A percentile compares a stretch with the other conserved stretches of the same genome.
Conservation (phyloP, 1,284 basidiomycete species). For the Leccinum huronense region DNA sequence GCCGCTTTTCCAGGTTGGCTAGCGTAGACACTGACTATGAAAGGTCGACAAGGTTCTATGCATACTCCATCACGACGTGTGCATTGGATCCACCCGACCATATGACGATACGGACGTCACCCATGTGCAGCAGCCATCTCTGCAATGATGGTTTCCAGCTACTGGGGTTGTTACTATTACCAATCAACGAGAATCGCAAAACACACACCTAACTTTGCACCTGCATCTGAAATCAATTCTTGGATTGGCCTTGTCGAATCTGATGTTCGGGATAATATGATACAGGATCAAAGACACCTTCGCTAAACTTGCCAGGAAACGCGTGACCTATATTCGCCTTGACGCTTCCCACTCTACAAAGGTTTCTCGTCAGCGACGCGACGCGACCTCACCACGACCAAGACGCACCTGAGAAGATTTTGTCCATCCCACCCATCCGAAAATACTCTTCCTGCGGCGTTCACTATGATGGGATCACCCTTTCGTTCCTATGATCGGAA, state of each 20-base stretch:
- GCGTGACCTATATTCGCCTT: slow-evolving; percentile 35
- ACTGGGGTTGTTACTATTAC: neutral
- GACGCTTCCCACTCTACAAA: slow-evolving; percentile 32
- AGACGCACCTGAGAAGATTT: slow-evolving; percentile 24
- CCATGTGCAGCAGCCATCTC: slow-evolving; percentile 28
- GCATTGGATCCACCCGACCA: slow-evolving; percentile 32
- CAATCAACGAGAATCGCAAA: neutral
- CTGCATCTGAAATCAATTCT: slow-evolving; percentile 30
- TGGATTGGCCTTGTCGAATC: slow-evolving; percentile 30
- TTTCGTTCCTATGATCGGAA: slow-evolving; percentile 33
- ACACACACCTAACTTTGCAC: slow-evolving; percentile 26
- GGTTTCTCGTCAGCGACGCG: neutral
- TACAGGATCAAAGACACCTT: slow-evolving; percentile 33
- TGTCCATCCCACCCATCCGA: slow-evolving; percentile 25
- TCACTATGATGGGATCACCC: slow-evolving; percentile 52
- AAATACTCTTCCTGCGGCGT: slow-evolving; percentile 43
- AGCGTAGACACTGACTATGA: neutral
- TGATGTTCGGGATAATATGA: slow-evolving; percentile 29
- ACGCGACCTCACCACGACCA: neutral
- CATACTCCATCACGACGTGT: slow-evolving; percentile 29
- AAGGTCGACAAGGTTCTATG: slow-evolving; percentile 15
- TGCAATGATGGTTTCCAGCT: slow-evolving; percentile 24
- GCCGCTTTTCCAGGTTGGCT: slow-evolving; percentile 10
- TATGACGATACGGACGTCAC: slow-evolving; percentile 33
- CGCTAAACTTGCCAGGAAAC: slow-evolving; percentile 32